Conservation (phyloP, 148 eudicot species). For the Dianthus caryophyllus region DNA sequence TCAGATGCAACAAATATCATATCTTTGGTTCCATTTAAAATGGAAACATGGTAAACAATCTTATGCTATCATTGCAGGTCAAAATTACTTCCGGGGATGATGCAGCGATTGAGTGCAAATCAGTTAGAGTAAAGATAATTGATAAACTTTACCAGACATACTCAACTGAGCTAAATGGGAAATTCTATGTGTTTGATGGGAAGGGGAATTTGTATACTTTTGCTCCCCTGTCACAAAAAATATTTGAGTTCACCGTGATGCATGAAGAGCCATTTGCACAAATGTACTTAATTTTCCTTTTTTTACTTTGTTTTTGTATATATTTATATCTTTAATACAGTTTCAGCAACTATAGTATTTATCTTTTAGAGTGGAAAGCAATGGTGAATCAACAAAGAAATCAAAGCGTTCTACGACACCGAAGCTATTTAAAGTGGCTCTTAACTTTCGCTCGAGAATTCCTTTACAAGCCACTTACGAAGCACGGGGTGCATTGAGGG, state of each 20-base stretch:
- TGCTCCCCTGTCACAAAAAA: slow-evolving; percentile 54
- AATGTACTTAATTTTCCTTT: slow-evolving; percentile 34
- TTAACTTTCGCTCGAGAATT: slow-evolving; percentile 48
- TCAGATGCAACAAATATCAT: not conserved
- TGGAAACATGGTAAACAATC: not conserved
- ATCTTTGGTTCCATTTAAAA: not conserved
- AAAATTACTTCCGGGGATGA: slow-evolving; percentile 48
- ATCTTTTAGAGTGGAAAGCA: slow-evolving; percentile 33
- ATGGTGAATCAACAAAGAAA: slow-evolving; percentile 47
- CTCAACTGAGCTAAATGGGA: slow-evolving; percentile 49
- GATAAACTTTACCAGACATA: slow-evolving; percentile 49
- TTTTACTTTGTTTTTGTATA: not conserved
- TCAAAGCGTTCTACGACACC: slow-evolving; percentile 45
- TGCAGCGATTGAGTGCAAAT: slow-evolving; percentile 45
- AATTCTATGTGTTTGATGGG: slow-evolving; percentile 63
- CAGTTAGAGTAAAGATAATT: slow-evolving; percentile 46
- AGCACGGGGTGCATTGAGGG: slow-evolving; percentile 52
- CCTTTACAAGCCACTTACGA: slow-evolving; percentile 42
- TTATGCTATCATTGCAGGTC: slow-evolving; percentile 47
- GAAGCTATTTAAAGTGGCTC: slow-evolving; percentile 53
- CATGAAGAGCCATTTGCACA: slow-evolving; percentile 58
- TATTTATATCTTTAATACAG: not conserved
- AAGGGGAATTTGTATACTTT: slow-evolving; percentile 62
- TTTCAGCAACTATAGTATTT: slow-evolving; percentile 10
- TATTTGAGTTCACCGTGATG: slow-evolving; percentile 43